A percentile compares a stretch with the other conserved stretches of the same genome.
phyloP scores from a whole-genome alignment of 139 green algal species.

The Tetratostichococcus sp. region DNA sequence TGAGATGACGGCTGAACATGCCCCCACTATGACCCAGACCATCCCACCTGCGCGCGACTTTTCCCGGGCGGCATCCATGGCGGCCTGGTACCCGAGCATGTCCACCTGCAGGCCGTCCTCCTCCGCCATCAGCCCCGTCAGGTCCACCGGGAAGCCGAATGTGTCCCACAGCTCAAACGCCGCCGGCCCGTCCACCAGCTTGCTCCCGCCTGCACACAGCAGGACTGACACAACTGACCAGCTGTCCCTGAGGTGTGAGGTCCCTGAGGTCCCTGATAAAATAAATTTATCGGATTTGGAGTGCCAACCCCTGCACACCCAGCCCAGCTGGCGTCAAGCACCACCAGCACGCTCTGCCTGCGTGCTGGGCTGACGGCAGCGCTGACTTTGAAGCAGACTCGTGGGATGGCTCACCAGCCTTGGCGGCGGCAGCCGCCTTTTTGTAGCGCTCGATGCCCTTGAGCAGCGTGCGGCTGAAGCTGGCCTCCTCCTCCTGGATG shows the following conservation, averaged over 20 bases:
- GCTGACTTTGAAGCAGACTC: too few relatives aligned
- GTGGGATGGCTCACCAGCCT: not conserved
- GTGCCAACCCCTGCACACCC: too few relatives aligned
- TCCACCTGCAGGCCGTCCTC: constrained; percentile 84
- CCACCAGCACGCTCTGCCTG: too few relatives aligned
- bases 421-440: constrained; percentile 57
- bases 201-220: not conserved
- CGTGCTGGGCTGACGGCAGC: too few relatives aligned
- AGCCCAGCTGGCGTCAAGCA: too few relatives aligned
- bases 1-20: too few relatives aligned
- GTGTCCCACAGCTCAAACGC: constrained; percentile 96
- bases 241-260: too few relatives aligned
- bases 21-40: too few relatives aligned
- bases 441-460: constrained; percentile 95
- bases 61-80: constrained; percentile 83
- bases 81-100: constrained; percentile 55
- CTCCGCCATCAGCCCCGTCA: constrained; percentile 93
- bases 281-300: too few relatives aligned
- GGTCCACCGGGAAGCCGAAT: constrained; percentile 94
- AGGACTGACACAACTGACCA: too few relatives aligned
- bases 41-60: constrained; percentile 41
- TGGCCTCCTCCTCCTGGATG: constrained; percentile 80
- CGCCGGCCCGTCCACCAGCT: constrained; percentile 40
- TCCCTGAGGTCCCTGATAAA: too few relatives aligned
- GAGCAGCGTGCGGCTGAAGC: constrained; percentile 85